A percentile compares a stretch with the other conserved stretches of the same genome.
These are phyloP conservation scores for Amauroascus niger DNA, from an alignment of 2,329 filamentous ascomycete species.

Conservation along the genomic window DNA sequence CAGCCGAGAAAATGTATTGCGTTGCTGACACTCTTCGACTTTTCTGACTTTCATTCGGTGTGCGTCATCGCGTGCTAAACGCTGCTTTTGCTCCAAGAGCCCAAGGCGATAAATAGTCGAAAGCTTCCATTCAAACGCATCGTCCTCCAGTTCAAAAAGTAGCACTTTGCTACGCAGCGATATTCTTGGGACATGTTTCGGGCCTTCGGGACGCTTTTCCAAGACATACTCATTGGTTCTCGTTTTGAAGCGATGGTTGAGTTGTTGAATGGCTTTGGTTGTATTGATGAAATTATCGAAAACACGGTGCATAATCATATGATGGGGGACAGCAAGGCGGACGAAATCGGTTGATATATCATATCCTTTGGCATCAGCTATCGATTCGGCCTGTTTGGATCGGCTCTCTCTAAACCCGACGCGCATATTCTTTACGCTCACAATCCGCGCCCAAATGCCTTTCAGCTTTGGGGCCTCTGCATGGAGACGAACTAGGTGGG, in stretches of 20 bases:
- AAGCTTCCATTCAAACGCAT: constrained; percentile 94
- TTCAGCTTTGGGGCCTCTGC: constrained; percentile 77
- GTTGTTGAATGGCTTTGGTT: constrained; percentile 74
- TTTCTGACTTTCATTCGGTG: constrained; percentile 81
- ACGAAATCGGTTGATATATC: constrained; percentile 80
- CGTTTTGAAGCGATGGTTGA: constrained; percentile 87
- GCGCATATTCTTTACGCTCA: constrained; percentile 72
- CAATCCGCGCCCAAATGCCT: constrained; percentile 72
- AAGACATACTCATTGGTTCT: constrained; percentile 81
- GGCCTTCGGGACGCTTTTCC: constrained; percentile 71
- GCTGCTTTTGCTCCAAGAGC: constrained; percentile 77
- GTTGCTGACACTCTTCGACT: constrained; percentile 56
- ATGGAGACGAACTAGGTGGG: constrained; percentile 73
- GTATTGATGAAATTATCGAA: constrained; percentile 91
- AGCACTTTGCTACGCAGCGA: constrained; percentile 72
- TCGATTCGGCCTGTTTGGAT: constrained; percentile 53
- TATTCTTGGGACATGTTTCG: constrained; percentile 77
- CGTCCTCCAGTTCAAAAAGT: constrained; percentile 88
- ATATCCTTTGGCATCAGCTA: constrained; percentile 67
- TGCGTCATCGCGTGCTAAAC: constrained; percentile 79
- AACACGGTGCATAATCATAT: constrained; percentile 77
- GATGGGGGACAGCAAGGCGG: constrained; percentile 78
- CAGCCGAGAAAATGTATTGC: constrained; percentile 42
- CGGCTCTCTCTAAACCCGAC: constrained; percentile 71
- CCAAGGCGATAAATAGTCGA: constrained; percentile 89